phyloP scores from a whole-genome alignment of 176 grass and related monocot species.

The Hyparrhenia diplandra region DNA sequence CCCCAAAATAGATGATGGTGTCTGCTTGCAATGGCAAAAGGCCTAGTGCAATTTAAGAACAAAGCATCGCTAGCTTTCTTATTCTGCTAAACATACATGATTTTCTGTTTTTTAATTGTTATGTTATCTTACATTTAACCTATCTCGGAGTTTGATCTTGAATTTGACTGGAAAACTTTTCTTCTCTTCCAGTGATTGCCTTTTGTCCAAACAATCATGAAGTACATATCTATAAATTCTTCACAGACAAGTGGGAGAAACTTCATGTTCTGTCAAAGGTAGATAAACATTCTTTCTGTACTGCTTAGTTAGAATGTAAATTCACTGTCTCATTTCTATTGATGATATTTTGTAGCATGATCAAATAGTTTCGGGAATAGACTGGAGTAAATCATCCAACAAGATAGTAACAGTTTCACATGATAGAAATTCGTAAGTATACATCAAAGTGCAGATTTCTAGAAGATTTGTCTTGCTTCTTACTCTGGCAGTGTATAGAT shows the following conservation, averaged over 20 bases:
- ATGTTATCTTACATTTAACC: background rate
- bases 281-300: background rate
- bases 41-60: background rate
- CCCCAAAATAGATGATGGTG: background rate
- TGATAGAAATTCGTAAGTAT: conserved; percentile 95
- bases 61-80: background rate
- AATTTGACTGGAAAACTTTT: conserved; percentile 21
- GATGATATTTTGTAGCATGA: conserved; percentile 73
- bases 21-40: background rate
- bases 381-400: conserved; percentile 84
- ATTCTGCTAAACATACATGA: background rate
- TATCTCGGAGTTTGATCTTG: background rate
- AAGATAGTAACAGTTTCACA: conserved; percentile 98
- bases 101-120: background rate
- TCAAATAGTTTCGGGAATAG: conserved; percentile 96
- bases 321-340: conserved; percentile 11
- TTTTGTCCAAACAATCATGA: conserved; percentile 97
- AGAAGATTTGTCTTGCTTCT: background rate
- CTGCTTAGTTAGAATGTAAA: background rate
- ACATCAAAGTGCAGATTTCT: background rate
- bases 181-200: conserved; percentile 70
- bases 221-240: conserved; percentile 88
- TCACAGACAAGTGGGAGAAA: conserved; percentile 96
- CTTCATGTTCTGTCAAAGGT: conserved; percentile 97
- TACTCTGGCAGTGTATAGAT: conserved; percentile 23